A percentile compares a stretch with the other conserved stretches of the same genome.
Conservation (phyloP, 75 land plant genomes). For the Picea glauca region DNA sequence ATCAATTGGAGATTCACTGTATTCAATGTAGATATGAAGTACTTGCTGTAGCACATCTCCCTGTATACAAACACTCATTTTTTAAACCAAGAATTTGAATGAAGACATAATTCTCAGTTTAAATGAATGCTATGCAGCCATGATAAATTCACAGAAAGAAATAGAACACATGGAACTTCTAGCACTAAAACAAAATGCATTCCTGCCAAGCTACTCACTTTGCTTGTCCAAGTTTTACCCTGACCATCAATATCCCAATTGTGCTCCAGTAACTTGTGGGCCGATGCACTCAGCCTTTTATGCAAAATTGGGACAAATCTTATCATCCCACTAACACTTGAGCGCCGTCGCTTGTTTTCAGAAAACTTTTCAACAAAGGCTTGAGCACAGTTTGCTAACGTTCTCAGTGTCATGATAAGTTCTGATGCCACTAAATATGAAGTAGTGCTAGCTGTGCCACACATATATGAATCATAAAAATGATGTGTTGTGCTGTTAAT, state of each 20-base stretch:
- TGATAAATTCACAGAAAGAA: background rate
- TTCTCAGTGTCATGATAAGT: constrained; percentile 55
- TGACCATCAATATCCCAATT: constrained; percentile 41
- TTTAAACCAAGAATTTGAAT: background rate
- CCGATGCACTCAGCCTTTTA: constrained; percentile 51
- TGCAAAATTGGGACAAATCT: constrained; percentile 32
- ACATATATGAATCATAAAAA: background rate
- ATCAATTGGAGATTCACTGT: constrained; percentile 61
- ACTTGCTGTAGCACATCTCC: constrained; percentile 65
- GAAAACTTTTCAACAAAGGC: constrained; percentile 18
- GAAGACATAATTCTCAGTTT: background rate
- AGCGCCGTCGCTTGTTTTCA: constrained; percentile 24
- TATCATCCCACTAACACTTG: constrained; percentile 12
- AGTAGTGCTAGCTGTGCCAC: background rate
- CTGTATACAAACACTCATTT: constrained; percentile 29
- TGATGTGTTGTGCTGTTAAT: background rate
- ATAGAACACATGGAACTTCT: background rate
- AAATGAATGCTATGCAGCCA: background rate
- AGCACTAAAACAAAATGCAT: constrained; percentile 1
- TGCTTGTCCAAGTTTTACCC: constrained; percentile 44
- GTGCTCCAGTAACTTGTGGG: constrained; percentile 56
- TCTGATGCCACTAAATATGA: constrained; percentile 15
- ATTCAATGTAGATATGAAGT: constrained; percentile 52
- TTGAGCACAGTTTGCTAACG: constrained; percentile 44
- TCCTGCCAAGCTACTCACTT: constrained; percentile 30